phyloP scores from a whole-genome alignment of 2,329 filamentous ascomycete genomes.

The Didymella segeticola region DNA sequence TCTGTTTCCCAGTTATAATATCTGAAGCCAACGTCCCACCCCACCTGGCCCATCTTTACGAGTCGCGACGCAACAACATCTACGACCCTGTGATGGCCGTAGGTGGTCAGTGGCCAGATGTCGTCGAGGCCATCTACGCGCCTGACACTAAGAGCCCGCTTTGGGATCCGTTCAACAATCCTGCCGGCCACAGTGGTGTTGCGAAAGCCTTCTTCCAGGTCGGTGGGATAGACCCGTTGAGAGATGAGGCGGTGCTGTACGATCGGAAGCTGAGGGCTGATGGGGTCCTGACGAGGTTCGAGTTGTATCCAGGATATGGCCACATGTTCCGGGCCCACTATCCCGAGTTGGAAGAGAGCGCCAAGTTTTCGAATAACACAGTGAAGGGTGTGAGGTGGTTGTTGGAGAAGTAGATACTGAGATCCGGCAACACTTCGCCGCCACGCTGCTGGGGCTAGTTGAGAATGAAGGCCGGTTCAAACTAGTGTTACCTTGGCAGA shows the following conservation, averaged over 20 bases:
- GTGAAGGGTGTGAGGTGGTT: constrained; percentile 40
- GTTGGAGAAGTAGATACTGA: constrained; percentile 27
- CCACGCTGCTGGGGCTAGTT: no score
- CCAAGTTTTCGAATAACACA: constrained; percentile 35
- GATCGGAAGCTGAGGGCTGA: constrained; percentile 49
- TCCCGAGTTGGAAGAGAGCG: constrained; percentile 34
- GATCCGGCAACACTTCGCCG: no score
- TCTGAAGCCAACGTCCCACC: constrained; percentile 50
- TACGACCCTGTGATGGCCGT: constrained; percentile 37
- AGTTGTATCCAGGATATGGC: constrained; percentile 52
- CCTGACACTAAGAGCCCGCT: constrained; percentile 38
- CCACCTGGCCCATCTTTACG: constrained; percentile 50
- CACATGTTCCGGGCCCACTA: constrained; percentile 53
- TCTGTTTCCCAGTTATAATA: constrained; percentile 56
- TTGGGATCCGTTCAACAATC: constrained; percentile 44
- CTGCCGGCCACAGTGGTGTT: constrained; percentile 48
- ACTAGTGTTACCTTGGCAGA: no score
- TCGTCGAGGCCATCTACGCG: constrained; percentile 29
- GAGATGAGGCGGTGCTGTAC: constrained; percentile 59
- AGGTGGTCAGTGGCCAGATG: constrained; percentile 10
- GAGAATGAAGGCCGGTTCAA: no score
- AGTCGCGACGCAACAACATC: constrained; percentile 44
- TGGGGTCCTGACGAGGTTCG: constrained; percentile 51
- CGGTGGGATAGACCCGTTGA: constrained; percentile 56
- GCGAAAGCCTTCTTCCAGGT: constrained; percentile 58